phyloP scores from a whole-genome alignment of 441 rosid species.

The Brassica hybrid region DNA sequence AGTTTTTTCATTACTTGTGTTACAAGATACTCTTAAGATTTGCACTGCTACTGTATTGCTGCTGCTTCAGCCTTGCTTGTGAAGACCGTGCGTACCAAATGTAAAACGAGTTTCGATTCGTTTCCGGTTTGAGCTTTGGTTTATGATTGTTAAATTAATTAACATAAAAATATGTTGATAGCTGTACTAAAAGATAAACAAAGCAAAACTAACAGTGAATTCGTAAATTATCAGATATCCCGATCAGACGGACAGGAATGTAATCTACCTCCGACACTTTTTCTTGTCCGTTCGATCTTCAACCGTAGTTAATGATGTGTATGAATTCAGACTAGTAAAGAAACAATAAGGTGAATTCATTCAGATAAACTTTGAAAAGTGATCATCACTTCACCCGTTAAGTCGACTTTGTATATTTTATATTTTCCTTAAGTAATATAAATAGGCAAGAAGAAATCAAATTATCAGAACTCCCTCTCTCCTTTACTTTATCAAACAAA shows the following conservation, averaged over 20 bases:
- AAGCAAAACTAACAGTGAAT: too few species aligned
- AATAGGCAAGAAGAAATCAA: too few species aligned
- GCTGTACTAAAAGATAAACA: neutral
- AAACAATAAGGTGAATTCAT: neutral
- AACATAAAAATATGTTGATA: neutral
- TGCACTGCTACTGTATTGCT: neutral
- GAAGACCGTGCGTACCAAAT: neutral
- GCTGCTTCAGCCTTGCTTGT: neutral
- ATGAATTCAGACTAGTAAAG: neutral
- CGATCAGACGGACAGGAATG: neutral
- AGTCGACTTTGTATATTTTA: too few species aligned
- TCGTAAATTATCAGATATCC: too few species aligned
- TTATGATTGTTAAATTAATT: neutral
- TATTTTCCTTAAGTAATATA: too few species aligned
- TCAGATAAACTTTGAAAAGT: too few species aligned
- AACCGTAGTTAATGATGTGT: neutral
- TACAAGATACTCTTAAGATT: slow-evolving; percentile 2
- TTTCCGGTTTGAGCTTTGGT: slow-evolving; percentile 17
- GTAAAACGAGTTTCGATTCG: neutral
- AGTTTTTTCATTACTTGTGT: neutral
- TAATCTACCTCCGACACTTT: neutral
- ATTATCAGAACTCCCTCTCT: too few species aligned
- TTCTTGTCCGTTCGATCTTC: neutral
- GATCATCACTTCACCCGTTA: too few species aligned
- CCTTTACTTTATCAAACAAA: too few species aligned